phyloP scores from a whole-genome alignment of 805 yeast genomes.

The Metschnikowia reukaufii region DNA sequence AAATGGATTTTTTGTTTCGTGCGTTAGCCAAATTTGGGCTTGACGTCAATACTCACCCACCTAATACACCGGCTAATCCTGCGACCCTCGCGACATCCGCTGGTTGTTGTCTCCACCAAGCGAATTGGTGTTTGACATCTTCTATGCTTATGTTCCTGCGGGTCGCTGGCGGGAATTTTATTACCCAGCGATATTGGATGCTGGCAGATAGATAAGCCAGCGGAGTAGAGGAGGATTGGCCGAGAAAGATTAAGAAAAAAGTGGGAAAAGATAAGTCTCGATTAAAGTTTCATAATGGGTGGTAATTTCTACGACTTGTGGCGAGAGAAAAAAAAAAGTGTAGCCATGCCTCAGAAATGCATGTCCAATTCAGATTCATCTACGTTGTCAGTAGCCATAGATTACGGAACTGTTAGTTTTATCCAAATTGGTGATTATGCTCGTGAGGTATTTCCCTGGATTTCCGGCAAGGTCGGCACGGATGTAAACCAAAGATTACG shows the following conservation, averaged over 20 bases:
- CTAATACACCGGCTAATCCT: neutral
- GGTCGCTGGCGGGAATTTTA: neutral
- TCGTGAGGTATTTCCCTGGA: too few relatives aligned
- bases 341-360: too few relatives aligned
- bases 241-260: too few relatives aligned
- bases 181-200: neutral
- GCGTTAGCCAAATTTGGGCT: slow-evolving; percentile 4
- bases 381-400: too few relatives aligned
- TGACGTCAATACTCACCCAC: slow-evolving; percentile 5
- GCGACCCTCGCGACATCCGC: neutral
- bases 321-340: too few relatives aligned
- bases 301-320: too few relatives aligned
- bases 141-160: neutral
- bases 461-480: neutral
- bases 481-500: neutral
- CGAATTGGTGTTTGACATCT: neutral
- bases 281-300: too few relatives aligned
- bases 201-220: neutral
- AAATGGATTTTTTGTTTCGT: slow-evolving; percentile 3
- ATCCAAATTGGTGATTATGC: too few relatives aligned
- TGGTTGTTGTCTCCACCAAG: neutral
- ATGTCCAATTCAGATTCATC: too few relatives aligned
- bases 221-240: too few relatives aligned
- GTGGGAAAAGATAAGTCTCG: too few relatives aligned
- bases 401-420: too few relatives aligned